Base-by-base conservation (phyloP, 1,284 basidiomycete genomes). In the Pseudozyma sp. region DNA sequence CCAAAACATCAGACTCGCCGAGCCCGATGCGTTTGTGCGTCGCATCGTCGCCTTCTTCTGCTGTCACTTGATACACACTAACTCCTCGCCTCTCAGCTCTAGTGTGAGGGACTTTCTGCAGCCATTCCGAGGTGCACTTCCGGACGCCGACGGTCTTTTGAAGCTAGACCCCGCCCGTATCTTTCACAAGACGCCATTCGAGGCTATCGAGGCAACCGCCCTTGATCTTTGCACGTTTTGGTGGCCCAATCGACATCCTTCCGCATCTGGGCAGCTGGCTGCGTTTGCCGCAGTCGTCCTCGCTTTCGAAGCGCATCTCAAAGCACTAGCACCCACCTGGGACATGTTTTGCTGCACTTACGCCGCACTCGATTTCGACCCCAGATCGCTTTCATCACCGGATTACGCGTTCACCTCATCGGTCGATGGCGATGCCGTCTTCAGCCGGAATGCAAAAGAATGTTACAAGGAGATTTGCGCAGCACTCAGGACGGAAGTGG, bases 141-240 rank as follows among this genome's bases (percentile, higher is more conserved):
- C 34, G 9, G 10, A n/a, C 5, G 9, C 47, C n/a, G 17, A 3
- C n/a, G n/a, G 4, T 9, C 9, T 42, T 17, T 8, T 17, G 1
- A 16, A 2, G 10, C 5, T 10, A 10, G 44, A 63, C 14, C 29
- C 47, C 4, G 5, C 47, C 37, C 52, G 33, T 2, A n/a, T 39
- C 16, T 35, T 70, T 16, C 4, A 9, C 31, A 33, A 58, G 17
- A 60, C 60, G 1, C 54, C 49, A 7, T 65, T 68, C 24, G 65
- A 68, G 31, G 55, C 53, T 11, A 51, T 75, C 40, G 63, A 67
- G 40, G 35, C 49, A 4, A 63, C 59, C 7, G 69, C 68, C n/a
- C 35, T 75, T 29, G 68, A 74, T 35, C 48, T 74, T 14, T 68
- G 66, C 49, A 31, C 34, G 10, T 61, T 68, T 11, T 74, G 66